Conservation (phyloP, 2,329 filamentous ascomycete genomes). For the Colletotrichum tropicicola region DNA sequence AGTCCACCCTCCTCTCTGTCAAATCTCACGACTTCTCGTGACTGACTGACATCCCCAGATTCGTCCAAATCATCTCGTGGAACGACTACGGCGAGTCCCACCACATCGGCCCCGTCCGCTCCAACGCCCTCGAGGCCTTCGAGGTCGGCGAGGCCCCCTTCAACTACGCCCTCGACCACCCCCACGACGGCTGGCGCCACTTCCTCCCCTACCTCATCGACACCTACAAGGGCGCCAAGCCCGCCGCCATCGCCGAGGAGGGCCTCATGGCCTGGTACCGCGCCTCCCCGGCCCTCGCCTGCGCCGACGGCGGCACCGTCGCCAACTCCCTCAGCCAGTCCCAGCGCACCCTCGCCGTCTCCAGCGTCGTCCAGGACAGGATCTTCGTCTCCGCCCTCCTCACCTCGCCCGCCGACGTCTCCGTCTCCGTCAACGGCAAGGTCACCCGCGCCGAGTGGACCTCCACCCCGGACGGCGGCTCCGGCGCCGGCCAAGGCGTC, state of each 20-base stretch:
- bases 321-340: slow-evolving; percentile 38
- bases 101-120: slow-evolving; percentile 59
- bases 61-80: slow-evolving; percentile 56
- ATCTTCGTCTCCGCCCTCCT: slow-evolving; percentile 38
- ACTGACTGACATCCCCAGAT: slow-evolving; percentile 45
- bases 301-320: slow-evolving; percentile 40
- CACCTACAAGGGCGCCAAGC: slow-evolving; percentile 54
- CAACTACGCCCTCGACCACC: slow-evolving; percentile 55
- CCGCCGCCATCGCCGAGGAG: slow-evolving; percentile 37
- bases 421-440: slow-evolving; percentile 38
- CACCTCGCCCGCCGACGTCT: slow-evolving; percentile 34
- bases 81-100: slow-evolving; percentile 66
- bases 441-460: slow-evolving; percentile 30
- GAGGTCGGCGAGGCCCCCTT: slow-evolving; percentile 46
- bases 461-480: slow-evolving; percentile 5
- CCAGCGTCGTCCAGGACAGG: slow-evolving; percentile 29
- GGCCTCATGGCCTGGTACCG: slow-evolving; percentile 45
- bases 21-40: slow-evolving; percentile 44
- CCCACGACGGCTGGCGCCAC: slow-evolving; percentile 59
- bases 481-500: slow-evolving; percentile 34
- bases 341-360: slow-evolving; percentile 33
- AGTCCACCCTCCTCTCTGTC: slow-evolving; percentile 53
- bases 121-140: slow-evolving; percentile 40
- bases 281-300: slow-evolving; percentile 35
- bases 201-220: slow-evolving; percentile 60